These are phyloP conservation scores for Aspergillus aculeatus DNA, from an alignment of 2,329 filamentous ascomycete genomes.

Conservation along the genomic window DNA sequence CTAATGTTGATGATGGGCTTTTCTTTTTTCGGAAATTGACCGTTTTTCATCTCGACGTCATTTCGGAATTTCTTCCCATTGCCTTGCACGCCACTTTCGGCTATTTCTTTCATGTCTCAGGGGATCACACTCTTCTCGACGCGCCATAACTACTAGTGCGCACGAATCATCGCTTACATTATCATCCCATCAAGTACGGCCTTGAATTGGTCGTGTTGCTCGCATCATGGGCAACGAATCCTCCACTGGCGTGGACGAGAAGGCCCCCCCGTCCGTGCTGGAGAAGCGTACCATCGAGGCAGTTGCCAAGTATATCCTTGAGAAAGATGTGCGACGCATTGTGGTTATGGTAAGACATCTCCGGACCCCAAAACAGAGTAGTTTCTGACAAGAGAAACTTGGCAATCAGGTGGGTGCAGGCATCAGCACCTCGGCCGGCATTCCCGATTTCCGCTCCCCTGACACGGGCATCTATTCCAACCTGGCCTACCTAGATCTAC, in stretches of 20 bases:
- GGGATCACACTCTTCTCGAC: background rate
- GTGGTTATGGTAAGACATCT: slow-evolving; percentile 68
- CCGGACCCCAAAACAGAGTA: background rate
- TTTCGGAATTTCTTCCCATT: background rate
- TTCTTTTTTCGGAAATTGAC: background rate
- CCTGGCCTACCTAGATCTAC: slow-evolving; percentile 78
- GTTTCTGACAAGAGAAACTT: background rate
- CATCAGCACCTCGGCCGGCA: slow-evolving; percentile 58
- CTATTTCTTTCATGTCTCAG: background rate
- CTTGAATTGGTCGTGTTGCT: slow-evolving; percentile 16
- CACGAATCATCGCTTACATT: slow-evolving; percentile 15
- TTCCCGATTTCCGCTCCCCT: slow-evolving; percentile 93
- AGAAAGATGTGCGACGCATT: slow-evolving; percentile 65
- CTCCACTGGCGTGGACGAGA: slow-evolving; percentile 65
- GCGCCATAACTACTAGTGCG: slow-evolving; percentile 23
- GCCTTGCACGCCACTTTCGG: background rate
- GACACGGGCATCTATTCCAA: slow-evolving; percentile 94
- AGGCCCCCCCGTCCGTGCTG: slow-evolving; percentile 64
- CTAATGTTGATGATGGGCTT: background rate
- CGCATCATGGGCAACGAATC: slow-evolving; percentile 78
- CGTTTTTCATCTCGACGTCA: background rate
- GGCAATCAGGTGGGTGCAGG: slow-evolving; percentile 70
- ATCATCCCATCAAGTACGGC: slow-evolving; percentile 20
- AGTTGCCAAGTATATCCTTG: slow-evolving; percentile 76
- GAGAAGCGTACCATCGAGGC: slow-evolving; percentile 67